Percentiles rank a stretch among this genome's conserved stretches.
Evolutionary conservation across 176 grass and related monocot species (phyloP).

Genomic region (Avena eriantha): DNA sequence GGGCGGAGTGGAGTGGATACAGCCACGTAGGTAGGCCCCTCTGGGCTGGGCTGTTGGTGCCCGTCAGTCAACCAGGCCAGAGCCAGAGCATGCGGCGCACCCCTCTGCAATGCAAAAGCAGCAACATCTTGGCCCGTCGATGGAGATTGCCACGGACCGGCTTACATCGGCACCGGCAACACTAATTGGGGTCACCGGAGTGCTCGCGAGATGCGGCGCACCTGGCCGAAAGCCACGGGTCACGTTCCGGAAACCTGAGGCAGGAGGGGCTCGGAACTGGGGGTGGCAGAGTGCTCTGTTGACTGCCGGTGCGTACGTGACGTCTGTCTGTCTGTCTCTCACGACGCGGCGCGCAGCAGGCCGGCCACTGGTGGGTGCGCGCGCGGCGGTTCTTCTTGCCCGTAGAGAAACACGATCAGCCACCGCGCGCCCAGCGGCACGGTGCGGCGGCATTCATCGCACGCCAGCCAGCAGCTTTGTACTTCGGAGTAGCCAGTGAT

Average conservation of each 20-base stretch:
- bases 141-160: background rate
- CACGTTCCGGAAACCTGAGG: background rate
- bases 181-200: background rate
- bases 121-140: background rate
- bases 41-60: background rate
- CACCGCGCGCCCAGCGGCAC: too few relatives aligned
- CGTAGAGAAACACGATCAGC: too few relatives aligned
- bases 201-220: background rate
- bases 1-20: background rate
- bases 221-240: constrained; percentile 17
- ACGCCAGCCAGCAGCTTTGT: too few relatives aligned
- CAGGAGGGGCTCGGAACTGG: background rate
- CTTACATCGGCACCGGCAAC: background rate
- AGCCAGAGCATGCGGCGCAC: background rate
- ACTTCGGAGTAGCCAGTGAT: too few relatives aligned
- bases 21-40: too few relatives aligned
- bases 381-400: too few relatives aligned
- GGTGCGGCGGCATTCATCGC: too few relatives aligned
- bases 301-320: too few relatives aligned
- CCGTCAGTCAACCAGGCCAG: background rate
- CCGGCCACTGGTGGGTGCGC: too few relatives aligned
- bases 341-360: too few relatives aligned
- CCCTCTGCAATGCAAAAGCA: background rate
- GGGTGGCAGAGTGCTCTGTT: background rate
- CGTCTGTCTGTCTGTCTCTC: too few relatives aligned